Conservation (phyloP, 441 rosid genomes). For the Gossypium davidsonii region DNA sequence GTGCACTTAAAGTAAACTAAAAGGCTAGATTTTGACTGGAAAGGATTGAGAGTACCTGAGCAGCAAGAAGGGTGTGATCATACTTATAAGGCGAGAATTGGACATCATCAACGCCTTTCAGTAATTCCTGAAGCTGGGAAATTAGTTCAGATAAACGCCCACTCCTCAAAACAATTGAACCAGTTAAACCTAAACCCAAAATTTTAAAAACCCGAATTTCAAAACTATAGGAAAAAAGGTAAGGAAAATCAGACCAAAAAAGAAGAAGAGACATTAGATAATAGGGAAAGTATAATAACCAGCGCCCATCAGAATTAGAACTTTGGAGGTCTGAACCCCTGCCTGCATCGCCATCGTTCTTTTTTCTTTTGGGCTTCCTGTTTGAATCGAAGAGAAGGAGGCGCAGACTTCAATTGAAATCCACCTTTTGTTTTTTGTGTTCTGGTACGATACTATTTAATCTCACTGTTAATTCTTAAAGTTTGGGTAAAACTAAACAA, state of each 20-base stretch:
- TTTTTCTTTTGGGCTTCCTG: background rate
- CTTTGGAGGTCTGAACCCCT: constrained; percentile 72
- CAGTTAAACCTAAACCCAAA: constrained; percentile 53
- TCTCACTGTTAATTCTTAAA: background rate
- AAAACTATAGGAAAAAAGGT: background rate
- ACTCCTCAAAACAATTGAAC: constrained; percentile 68
- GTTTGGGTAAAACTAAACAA: too few relatives aligned
- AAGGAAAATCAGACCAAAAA: constrained; percentile 11
- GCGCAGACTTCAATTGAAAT: background rate
- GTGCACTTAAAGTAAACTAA: background rate
- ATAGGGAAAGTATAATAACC: constrained; percentile 31
- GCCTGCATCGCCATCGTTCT: constrained; percentile 73
- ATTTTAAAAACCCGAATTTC: background rate
- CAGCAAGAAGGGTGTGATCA: constrained; percentile 55
- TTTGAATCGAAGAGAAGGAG: background rate
- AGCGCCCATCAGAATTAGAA: constrained; percentile 70
- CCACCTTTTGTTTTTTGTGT: background rate
- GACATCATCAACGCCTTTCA: constrained; percentile 57
- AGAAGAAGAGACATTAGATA: constrained; percentile 1
- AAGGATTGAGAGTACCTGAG: constrained; percentile 49
- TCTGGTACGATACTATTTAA: background rate
- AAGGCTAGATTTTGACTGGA: background rate
- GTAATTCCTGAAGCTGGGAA: constrained; percentile 77
- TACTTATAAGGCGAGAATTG: constrained; percentile 50
- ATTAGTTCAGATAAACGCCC: constrained; percentile 70